phyloP scores from a whole-genome alignment of 2,329 filamentous ascomycete species.

The Teratosphaeria pseudoeucalypti region DNA sequence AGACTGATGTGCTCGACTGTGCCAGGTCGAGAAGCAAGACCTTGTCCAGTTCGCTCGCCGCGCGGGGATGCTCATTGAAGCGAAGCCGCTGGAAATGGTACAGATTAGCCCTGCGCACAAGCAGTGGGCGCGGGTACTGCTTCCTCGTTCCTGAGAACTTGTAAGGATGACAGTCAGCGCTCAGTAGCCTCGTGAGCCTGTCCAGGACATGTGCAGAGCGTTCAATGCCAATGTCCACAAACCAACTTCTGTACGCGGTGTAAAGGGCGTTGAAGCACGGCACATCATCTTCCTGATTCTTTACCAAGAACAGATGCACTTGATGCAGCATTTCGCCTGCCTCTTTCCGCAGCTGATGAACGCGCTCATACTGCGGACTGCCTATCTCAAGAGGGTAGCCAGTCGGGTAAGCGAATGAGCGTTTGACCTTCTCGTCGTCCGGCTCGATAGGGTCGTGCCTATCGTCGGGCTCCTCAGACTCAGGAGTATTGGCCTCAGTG shows the following conservation, averaged over 20 bases:
- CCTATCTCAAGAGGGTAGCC: conserved; percentile 66
- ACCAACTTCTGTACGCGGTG: conserved; percentile 88
- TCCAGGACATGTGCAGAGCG: conserved; percentile 88
- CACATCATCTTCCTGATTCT: conserved; percentile 88
- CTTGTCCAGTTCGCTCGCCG: conserved; percentile 84
- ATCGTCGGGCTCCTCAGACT: conserved; percentile 37
- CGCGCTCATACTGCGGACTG: conserved; percentile 57
- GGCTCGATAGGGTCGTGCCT: conserved; percentile 42
- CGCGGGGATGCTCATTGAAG: conserved; percentile 80
- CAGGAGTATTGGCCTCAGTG: conserved; percentile 41
- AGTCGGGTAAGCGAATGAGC: conserved; percentile 78
- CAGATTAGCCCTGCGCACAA: conserved; percentile 84
- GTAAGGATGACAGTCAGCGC: conserved; percentile 80
- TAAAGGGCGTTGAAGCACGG: conserved; percentile 90
- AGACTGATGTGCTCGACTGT: conserved; percentile 78
- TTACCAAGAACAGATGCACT: conserved; percentile 72
- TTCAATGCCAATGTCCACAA: conserved; percentile 94
- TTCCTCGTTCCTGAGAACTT: conserved; percentile 90
- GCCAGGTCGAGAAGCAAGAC: conserved; percentile 75
- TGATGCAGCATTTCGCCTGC: conserved; percentile 71
- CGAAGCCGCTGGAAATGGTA: conserved; percentile 92
- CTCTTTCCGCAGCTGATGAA: conserved; percentile 71
- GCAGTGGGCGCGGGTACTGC: conserved; percentile 80
- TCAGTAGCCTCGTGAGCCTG: conserved; percentile 71
- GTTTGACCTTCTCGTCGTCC: conserved; percentile 72